Percentiles rank a stretch among this genome's conserved stretches.
Evolutionary conservation across 768 basidiomycete genomes (phyloP).

Genomic region (Mycena kentingensis): DNA sequence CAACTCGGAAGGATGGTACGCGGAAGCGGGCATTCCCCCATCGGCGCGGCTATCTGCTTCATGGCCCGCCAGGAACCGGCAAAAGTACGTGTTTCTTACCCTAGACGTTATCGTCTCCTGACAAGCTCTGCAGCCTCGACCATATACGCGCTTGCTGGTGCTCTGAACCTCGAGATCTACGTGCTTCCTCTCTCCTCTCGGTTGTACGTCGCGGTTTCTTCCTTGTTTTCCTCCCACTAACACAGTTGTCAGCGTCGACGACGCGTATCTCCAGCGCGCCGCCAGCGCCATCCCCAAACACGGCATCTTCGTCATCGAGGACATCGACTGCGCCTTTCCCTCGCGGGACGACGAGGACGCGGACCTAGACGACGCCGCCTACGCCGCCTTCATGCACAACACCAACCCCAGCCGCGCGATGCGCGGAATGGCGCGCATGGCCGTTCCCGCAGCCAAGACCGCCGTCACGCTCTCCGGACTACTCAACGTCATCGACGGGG

Average conservation of each 20-base stretch:
- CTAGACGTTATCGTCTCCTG: constrained; percentile 23
- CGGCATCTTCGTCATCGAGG: constrained; percentile 32
- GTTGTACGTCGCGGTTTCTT: constrained; percentile 24
- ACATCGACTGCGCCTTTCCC: constrained; percentile 26
- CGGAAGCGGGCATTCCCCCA: constrained; percentile 38
- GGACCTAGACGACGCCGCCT: neutral
- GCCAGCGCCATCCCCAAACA: constrained; percentile 30
- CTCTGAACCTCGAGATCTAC: constrained; percentile 67
- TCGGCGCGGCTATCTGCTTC: constrained; percentile 36
- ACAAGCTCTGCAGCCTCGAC: constrained; percentile 35
- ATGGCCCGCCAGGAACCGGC: constrained; percentile 39
- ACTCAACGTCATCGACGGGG: constrained; percentile 40
- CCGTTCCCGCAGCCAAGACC: constrained; percentile 5
- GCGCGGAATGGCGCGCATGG: neutral
- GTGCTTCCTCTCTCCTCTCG: constrained; percentile 31
- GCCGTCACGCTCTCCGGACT: constrained; percentile 37
- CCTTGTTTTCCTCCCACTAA: neutral
- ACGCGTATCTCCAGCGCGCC: constrained; percentile 29
- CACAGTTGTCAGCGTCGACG: constrained; percentile 29
- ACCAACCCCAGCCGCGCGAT: neutral
- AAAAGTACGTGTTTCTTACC: constrained; percentile 28
- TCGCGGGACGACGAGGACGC: constrained; percentile 28
- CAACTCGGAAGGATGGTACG: constrained; percentile 36
- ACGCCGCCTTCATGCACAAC: neutral
- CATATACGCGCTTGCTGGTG: constrained; percentile 33